Base-by-base conservation (phyloP, 2,329 filamentous ascomycete species). In the Cytospora piceicola region DNA sequence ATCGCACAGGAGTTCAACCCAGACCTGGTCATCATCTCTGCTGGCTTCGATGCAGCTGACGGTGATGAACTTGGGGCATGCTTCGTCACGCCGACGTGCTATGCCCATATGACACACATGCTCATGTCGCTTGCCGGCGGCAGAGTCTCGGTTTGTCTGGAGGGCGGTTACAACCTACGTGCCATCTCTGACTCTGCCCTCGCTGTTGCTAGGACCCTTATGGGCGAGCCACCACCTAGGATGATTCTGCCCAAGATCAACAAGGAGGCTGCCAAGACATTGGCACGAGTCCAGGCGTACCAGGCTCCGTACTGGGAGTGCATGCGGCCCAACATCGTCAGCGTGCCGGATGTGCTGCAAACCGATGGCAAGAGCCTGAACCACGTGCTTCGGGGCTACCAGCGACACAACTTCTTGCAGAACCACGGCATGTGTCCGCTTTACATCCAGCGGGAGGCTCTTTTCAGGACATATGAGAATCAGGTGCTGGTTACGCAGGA, bases 71-170 rank as follows among this genome's bases (percentile, higher is more conserved):
- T 99, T 1, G 95, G 95, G 59, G 93, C 91, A 36, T 99, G 95
- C 75, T 94, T 93, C 73, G 95, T 99, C 6, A 90, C 93, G 0
- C 95, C 95, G 0, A 80, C 88, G 5, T 96, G 95, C 74, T 99
- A 98, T 75, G 92, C 94, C 17, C 94, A 99, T 74, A 98, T 99
- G 95, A 98, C 95, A 20, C 93, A 97, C 75, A 97, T 98, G 94
- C 86, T 99, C 57, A 98, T 97, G 94, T 93, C 92, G 2, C 83
- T 99, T 24, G 94, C 95, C 0, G 85, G 89, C 54, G 95, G 95
- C 32, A 97, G 94, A 74, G 20, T 99, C 17, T 91, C 92, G 2
- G 94, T 97, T 11, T 97, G 94, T 74, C 83, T 99, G 2, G 95
- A 99, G 79, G 95, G 95, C 27, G 95, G 95, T 11, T 99, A 99